Evolutionary conservation across 345 rosid species (phyloP), one percentile per base, ranked within the genome.

Genomic region (Physaria fendleri): DNA sequence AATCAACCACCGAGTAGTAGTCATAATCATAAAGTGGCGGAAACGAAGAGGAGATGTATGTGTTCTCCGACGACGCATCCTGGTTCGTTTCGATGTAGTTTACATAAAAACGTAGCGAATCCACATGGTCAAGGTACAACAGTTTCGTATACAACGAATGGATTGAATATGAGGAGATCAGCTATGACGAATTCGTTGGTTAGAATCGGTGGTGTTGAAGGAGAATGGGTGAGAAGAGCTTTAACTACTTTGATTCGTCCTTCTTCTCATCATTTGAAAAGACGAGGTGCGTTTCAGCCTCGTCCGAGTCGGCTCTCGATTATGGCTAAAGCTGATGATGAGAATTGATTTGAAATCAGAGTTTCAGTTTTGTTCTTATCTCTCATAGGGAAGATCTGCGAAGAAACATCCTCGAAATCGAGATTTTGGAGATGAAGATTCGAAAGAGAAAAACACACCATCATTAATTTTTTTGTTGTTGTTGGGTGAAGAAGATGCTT

Each of bases 111-210:
- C 59, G 59, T 61, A 0, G 69, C 68, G 52, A 74, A 48, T 33
- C 65, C 29, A 5, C 62, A 68, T 15, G 67, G 72, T 6, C 76
- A 69, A 8, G 71, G 77, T 5, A 15, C 81, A 1, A 15, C 81
- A 1, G 52, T 24, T 7, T 73, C 88, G 8, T 82, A 66, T 59
- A 68, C 80, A 27, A 66, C 96, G 1, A 77, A 77, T 12, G 56
- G 91, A 17, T 47, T 88, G 78, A 88, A 88, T 71, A 83, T 84
- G 91, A 68, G 83, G 23, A 57, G 96, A 58, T 91, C 96, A 2
- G 98, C 98, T 29, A 91, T 91, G 98, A 83, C 78, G 66, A 88
- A 91, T 59, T 88, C 95, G 14, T 60, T 91, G 1, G 98, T 91
- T 49, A 80, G 98, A 48, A 91, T 91, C 21, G 96, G 98, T 2